Base-by-base conservation (phyloP, 192 early-diverging fungal species). In the Geranomyces variabilis region DNA sequence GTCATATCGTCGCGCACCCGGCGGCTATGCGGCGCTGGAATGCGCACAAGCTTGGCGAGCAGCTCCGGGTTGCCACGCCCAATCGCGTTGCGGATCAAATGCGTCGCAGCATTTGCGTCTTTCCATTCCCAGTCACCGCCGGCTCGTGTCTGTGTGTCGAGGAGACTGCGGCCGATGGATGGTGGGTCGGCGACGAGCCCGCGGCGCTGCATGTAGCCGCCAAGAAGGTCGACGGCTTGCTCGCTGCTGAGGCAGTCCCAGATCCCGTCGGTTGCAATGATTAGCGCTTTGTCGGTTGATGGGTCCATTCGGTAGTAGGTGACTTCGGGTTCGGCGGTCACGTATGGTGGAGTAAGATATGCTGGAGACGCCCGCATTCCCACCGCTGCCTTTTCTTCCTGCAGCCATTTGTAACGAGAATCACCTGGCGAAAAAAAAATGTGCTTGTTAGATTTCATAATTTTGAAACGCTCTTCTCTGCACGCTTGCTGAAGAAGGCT, bases 1-100 rank as follows among this genome's bases (percentile, higher is more conserved):
- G 85, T 87, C 26, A 87, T 80, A 63, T 87, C 85, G 55, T 87
- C 85, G 21, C 85, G 26, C 47, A 71, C 78, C 15, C 78, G 34
- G 5, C 85, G 63, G 51, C 73, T 74, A 28, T 75, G 48, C n/a
- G 82, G 82, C 3, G 80, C 67, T 0, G 78, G 82, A 51, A 86
- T 81, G 15, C 56, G 41, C 46, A 87, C 46, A n/a, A 79, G 26
- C 44, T 79, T 69, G 5, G 46, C 28, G 1, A 80, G 44, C 53
- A 67, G 34, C 46, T 69, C 69, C 13, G 34, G 67, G 48, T 79
- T 59, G 9, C 71, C 71, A 21, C 75, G 68, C 17, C 79, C 79
- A 0, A 84, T 48, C 8, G 82, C 81, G 47, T 76, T 76, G n/a
- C 77, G 69, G 56, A 87, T 84, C 55, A 87, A 67, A 48, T 70